A percentile compares a stretch with the other conserved stretches of the same genome.
phyloP scores from a whole-genome alignment of 352 stramenopile genomes.

The Pythium phragmiticola region DNA sequence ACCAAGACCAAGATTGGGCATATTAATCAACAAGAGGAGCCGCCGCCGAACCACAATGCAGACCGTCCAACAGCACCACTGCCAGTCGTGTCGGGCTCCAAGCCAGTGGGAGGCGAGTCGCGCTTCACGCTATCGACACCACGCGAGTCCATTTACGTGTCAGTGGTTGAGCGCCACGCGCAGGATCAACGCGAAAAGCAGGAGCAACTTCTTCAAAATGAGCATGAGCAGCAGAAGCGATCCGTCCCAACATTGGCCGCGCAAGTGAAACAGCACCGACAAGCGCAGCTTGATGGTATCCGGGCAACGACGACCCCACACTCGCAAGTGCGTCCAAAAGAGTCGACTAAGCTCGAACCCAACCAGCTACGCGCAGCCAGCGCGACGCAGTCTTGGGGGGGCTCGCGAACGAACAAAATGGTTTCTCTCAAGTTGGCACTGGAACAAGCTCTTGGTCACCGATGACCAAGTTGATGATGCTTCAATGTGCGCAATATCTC shows the following conservation, averaged over 20 bases:
- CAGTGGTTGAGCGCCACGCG: constrained; percentile 21
- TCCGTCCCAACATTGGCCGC: constrained; percentile 26
- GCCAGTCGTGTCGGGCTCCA: constrained; percentile 8
- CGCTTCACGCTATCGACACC: constrained; percentile 37
- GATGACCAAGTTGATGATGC: neutral
- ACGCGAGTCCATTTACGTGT: constrained; percentile 52
- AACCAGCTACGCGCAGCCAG: constrained; percentile 1
- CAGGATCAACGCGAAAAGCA: constrained; percentile 21
- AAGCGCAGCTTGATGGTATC: constrained; percentile 36
- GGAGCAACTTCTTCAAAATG: neutral
- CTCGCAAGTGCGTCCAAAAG: neutral
- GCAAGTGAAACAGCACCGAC: constrained; percentile 44
- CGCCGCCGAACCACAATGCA: neutral
- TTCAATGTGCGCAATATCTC: too few species aligned
- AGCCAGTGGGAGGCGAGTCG: constrained; percentile 8
- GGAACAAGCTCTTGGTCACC: neutral
- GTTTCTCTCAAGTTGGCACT: constrained; percentile 8
- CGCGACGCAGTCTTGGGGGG: too few species aligned
- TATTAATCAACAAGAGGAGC: constrained; percentile 3
- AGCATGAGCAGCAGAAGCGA: neutral
- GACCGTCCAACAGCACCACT: neutral
- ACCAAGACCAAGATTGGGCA: neutral
- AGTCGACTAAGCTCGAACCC: neutral
- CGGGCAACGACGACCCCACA: neutral
- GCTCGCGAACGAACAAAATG: neutral